Percentiles rank a stretch among this genome's conserved stretches.
These are phyloP conservation scores for Venturia aucupariae DNA, from an alignment of 2,329 filamentous ascomycete genomes.

Conservation along the genomic window DNA sequence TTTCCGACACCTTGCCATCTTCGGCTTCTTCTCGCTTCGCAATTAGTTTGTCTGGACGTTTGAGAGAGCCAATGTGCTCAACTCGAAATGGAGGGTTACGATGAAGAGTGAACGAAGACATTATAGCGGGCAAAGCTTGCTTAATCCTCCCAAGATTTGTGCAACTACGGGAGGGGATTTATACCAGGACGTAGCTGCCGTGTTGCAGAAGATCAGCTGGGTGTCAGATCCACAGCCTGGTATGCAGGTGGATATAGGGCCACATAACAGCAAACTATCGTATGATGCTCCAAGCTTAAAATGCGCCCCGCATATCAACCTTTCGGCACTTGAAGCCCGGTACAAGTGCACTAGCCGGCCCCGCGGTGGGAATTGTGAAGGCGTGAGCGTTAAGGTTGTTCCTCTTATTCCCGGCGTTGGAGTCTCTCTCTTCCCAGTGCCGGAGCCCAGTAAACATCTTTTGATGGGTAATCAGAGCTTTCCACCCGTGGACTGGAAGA, in stretches of 20 bases:
- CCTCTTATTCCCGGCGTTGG: not conserved
- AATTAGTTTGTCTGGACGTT: slow-evolving; percentile 55
- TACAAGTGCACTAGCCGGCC: not conserved
- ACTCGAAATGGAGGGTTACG: slow-evolving; percentile 52
- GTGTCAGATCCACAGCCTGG: not conserved
- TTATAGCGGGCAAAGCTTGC: not conserved
- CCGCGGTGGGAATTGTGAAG: not conserved
- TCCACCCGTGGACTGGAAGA: too few relatives aligned
- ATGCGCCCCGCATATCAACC: not conserved
- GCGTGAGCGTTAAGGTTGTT: not conserved
- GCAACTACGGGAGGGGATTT: not conserved
- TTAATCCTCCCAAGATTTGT: not conserved
- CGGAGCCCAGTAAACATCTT: too few relatives aligned
- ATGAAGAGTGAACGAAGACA: not conserved
- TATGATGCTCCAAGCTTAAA: not conserved
- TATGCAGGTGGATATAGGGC: not conserved
- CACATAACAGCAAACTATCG: too few relatives aligned
- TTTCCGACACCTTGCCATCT: slow-evolving; percentile 37
- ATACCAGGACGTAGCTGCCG: not conserved
- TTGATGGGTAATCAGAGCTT: too few relatives aligned
- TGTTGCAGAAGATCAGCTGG: not conserved
- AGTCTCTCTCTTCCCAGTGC: too few relatives aligned
- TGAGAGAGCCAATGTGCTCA: slow-evolving; percentile 63
- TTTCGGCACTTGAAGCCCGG: slow-evolving; percentile 3
- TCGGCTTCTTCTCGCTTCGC: slow-evolving; percentile 43